Conservation (phyloP, 2,329 filamentous ascomycete genomes). For the Ceratocystis ficicola region DNA sequence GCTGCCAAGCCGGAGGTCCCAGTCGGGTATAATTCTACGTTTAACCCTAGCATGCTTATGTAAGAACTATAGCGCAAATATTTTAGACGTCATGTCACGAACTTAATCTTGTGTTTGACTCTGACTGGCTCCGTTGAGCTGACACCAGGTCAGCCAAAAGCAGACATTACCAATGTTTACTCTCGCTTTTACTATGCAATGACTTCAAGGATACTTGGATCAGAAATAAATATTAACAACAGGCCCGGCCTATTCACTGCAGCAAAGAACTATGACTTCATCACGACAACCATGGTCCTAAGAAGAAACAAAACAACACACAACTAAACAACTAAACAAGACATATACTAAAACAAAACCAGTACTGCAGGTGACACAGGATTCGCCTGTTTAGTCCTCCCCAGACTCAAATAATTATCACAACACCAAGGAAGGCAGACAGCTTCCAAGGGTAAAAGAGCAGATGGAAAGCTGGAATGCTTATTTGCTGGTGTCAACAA, state of each 20-base stretch:
- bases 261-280: slow-evolving; percentile 5
- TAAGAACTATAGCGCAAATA: not conserved
- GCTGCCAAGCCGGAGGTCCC: no score
- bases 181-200: not conserved
- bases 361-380: slow-evolving; percentile 1
- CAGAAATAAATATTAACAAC: slow-evolving; percentile 10
- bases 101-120: no score
- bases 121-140: no score
- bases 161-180: not conserved
- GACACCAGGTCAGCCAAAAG: not conserved
- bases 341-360: slow-evolving; percentile 6
- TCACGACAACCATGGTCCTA: not conserved
- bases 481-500: slow-evolving; percentile 61
- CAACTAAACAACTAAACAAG: not conserved
- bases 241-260: not conserved
- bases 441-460: not conserved
- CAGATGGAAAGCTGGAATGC: not conserved
- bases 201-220: not conserved
- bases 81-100: no score
- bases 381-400: slow-evolving; percentile 9
- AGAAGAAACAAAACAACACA: slow-evolving; percentile 6
- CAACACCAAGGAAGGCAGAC: not conserved
- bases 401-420: not conserved
- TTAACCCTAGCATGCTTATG: not conserved
- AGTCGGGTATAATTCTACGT: no score